phyloP scores from a whole-genome alignment of 768 basidiomycete genomes.

The Psilocybe azurescens region DNA sequence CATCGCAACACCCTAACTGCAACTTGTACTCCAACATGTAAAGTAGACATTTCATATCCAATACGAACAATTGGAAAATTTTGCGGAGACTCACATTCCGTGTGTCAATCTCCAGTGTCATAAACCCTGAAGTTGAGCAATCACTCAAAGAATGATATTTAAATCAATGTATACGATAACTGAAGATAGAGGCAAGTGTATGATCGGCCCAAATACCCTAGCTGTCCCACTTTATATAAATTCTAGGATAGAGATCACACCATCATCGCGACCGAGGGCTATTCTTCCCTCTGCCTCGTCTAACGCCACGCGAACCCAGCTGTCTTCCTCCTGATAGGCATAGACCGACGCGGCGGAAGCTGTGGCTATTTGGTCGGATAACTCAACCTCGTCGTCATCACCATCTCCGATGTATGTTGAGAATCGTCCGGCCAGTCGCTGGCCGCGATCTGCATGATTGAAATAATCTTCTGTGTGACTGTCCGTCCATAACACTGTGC shows the following conservation, averaged over 20 bases:
- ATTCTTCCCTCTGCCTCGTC: constrained; percentile 54
- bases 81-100: neutral
- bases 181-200: neutral
- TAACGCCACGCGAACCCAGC: constrained; percentile 53
- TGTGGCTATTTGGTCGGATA: constrained; percentile 31
- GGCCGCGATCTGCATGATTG: constrained; percentile 52
- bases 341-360: constrained; percentile 48
- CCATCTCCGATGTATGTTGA: constrained; percentile 13
- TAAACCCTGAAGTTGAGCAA: neutral
- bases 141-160: neutral
- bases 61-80: constrained; percentile 3
- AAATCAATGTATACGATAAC: neutral
- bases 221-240: constrained; percentile 41
- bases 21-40: constrained; percentile 19
- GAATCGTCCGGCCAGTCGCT: constrained; percentile 59
- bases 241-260: constrained; percentile 54
- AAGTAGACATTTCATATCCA: constrained; percentile 1
- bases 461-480: constrained; percentile 59
- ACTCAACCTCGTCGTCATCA: constrained; percentile 26
- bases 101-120: neutral
- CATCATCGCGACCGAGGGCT: constrained; percentile 48
- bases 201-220: neutral
- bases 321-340: constrained; percentile 47
- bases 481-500: constrained; percentile 72
- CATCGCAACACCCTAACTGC: constrained; percentile 48